A percentile compares a stretch with the other conserved stretches of the same genome.
phyloP scores from a whole-genome alignment of 148 eudicot species.

The Tetragonia tetragonoides region DNA sequence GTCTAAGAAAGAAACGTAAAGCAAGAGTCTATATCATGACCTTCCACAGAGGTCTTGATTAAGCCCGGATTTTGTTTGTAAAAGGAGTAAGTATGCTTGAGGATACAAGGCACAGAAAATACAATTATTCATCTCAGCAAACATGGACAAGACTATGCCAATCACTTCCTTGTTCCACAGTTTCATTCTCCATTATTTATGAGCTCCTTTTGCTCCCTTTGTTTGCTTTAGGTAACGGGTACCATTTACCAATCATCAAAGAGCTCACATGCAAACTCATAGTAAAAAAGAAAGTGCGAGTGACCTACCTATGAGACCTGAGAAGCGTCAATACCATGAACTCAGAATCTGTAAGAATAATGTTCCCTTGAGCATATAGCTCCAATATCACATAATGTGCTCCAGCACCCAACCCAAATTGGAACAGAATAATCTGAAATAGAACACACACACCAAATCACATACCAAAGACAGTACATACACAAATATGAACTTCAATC shows the following conservation, averaged over 20 bases:
- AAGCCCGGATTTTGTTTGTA: background rate
- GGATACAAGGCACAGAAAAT: background rate
- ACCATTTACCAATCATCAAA: background rate
- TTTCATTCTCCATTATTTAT: background rate
- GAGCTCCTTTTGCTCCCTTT: background rate
- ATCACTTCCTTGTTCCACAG: too few species aligned
- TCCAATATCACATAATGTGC: slow-evolving; percentile 91
- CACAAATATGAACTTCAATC: slow-evolving; percentile 1
- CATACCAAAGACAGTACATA: background rate
- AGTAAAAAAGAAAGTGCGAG: slow-evolving; percentile 5
- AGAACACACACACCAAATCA: background rate
- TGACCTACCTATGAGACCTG: slow-evolving; percentile 90
- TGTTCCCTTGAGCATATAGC: slow-evolving; percentile 95
- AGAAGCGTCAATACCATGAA: slow-evolving; percentile 89
- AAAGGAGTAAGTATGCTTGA: background rate
- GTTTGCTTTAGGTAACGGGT: background rate
- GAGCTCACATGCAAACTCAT: background rate
- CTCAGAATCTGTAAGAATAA: slow-evolving; percentile 82
- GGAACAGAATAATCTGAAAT: slow-evolving; percentile 80
- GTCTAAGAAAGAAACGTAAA: background rate
- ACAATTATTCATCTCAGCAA: background rate
- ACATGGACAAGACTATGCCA: too few species aligned
- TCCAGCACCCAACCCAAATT: slow-evolving; percentile 84
- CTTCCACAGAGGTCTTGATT: background rate
- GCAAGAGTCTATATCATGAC: background rate